Evolutionary conservation across 129 eudicot genomes (phyloP).

Genomic region (Mikania micrantha): DNA sequence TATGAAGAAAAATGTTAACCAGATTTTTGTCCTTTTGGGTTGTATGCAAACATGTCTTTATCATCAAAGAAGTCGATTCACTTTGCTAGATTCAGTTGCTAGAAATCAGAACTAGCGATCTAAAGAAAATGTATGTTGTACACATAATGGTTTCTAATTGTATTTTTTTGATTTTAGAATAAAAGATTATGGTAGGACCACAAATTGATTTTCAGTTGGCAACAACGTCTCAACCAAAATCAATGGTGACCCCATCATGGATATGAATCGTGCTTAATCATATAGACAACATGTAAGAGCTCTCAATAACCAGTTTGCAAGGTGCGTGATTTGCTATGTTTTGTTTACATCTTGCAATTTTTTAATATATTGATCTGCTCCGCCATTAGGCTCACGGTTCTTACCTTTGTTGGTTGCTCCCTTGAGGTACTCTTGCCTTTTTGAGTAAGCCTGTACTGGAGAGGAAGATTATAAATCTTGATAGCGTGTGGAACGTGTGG

Average conservation of each 20-base stretch:
- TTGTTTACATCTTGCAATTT: background rate
- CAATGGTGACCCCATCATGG: conserved; percentile 34
- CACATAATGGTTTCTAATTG: background rate
- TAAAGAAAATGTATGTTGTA: background rate
- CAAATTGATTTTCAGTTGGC: conserved; percentile 44
- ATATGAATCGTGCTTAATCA: conserved; percentile 55
- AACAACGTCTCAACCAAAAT: conserved; percentile 35
- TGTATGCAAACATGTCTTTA: background rate
- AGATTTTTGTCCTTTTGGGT: background rate
- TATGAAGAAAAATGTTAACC: background rate
- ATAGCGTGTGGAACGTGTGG: no score
- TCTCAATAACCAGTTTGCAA: conserved; percentile 87
- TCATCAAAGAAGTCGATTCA: background rate
- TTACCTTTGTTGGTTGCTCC: no score
- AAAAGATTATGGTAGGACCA: conserved; percentile 51
- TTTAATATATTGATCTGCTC: background rate
- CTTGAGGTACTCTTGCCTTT: no score
- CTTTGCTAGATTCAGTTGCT: background rate
- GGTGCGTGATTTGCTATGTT: conserved; percentile 38
- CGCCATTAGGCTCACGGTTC: no score
- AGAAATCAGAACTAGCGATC: background rate
- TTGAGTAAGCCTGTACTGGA: no score
- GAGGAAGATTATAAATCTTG: no score
- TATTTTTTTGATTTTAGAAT: conserved; percentile 46
- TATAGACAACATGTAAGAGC: conserved; percentile 95